phyloP scores from a whole-genome alignment of 345 rosid genomes.

The Trapa incisa region DNA sequence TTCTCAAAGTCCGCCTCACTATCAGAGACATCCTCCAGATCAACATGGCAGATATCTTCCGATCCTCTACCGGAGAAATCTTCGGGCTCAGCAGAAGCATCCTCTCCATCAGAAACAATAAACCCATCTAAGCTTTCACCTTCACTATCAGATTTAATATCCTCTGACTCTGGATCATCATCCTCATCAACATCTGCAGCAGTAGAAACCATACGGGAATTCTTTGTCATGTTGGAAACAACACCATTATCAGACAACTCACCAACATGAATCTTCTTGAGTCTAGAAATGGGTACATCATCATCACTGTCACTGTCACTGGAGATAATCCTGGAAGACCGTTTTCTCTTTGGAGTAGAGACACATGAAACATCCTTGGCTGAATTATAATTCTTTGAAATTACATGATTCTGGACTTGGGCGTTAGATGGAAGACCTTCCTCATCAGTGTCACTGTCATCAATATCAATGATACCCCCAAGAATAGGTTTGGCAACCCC shows the following conservation, averaged over 20 bases:
- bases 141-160: constrained; percentile 29
- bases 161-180: constrained; percentile 24
- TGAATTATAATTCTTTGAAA: constrained; percentile 4
- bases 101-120: constrained; percentile 24
- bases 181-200: constrained; percentile 24
- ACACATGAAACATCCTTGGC: constrained; percentile 11
- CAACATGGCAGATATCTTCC: not conserved
- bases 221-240: constrained; percentile 12
- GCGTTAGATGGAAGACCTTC: not conserved
- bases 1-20: constrained; percentile 17
- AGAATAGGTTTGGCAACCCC: constrained; percentile 8
- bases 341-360: too few relatives aligned
- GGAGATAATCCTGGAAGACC: not conserved
- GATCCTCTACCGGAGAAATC: constrained; percentile 11
- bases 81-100: constrained; percentile 10
- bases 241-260: constrained; percentile 13
- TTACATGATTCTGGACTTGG: constrained; percentile 3
- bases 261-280: constrained; percentile 24
- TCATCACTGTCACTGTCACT: constrained; percentile 29
- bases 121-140: constrained; percentile 39
- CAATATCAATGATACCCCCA: constrained; percentile 26
- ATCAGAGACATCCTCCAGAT: constrained; percentile 29
- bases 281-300: constrained; percentile 28
- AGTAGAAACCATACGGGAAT: constrained; percentile 23
- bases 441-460: constrained; percentile 32